phyloP scores from a whole-genome alignment of 129 eudicot genomes.

The Chrysanthemum makinoi region DNA sequence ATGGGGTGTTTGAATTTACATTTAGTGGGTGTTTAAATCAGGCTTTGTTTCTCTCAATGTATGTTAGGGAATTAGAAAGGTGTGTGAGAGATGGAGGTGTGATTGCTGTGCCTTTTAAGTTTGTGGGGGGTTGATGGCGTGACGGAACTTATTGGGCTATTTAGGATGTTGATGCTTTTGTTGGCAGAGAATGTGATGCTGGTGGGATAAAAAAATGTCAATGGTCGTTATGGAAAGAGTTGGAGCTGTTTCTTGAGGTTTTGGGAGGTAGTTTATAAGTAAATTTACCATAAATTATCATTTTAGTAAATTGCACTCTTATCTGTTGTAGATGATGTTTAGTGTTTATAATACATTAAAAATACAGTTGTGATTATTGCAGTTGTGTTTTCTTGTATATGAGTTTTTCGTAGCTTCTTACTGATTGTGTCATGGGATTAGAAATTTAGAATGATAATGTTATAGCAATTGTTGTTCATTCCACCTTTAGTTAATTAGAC shows the following conservation, averaged over 20 bases:
- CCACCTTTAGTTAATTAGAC: too few relatives aligned
- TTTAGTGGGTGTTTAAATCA: constrained; percentile 54
- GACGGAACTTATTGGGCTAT: constrained; percentile 43
- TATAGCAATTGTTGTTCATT: too few relatives aligned
- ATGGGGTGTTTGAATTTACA: constrained; percentile 68
- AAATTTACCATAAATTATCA: too few relatives aligned
- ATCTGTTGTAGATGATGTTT: neutral
- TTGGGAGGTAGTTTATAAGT: neutral
- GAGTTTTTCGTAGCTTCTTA: too few relatives aligned
- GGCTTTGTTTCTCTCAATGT: constrained; percentile 69
- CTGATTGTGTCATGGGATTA: too few relatives aligned
- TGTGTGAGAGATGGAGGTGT: constrained; percentile 60
- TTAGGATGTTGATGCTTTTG: constrained; percentile 44
- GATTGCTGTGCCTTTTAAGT: constrained; percentile 33
- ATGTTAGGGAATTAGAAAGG: constrained; percentile 74
- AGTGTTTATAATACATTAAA: neutral
- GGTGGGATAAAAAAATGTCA: constrained; percentile 56
- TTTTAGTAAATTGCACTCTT: neutral
- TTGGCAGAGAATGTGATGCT: constrained; percentile 46
- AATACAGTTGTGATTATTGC: too few relatives aligned
- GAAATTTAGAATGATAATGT: too few relatives aligned
- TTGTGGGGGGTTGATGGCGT: constrained; percentile 54
- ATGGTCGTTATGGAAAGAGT: constrained; percentile 45
- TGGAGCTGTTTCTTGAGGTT: constrained; percentile 14
- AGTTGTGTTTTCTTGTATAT: too few relatives aligned